A percentile compares a stretch with the other conserved stretches of the same genome.
phyloP scores from a whole-genome alignment of 129 eudicot genomes.

The Escallonia rubra region DNA sequence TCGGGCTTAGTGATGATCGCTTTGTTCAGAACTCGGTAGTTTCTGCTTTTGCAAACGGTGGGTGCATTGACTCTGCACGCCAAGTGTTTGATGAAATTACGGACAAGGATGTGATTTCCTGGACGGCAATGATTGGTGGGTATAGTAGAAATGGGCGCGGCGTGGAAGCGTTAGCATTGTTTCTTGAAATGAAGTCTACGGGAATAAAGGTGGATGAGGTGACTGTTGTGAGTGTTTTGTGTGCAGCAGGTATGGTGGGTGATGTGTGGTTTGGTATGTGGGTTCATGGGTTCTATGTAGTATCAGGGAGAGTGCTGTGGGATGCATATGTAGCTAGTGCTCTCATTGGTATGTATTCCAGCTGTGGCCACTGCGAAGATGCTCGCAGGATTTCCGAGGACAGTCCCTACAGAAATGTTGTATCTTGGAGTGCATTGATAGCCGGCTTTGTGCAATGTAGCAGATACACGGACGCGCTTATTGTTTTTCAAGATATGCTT shows the following conservation, averaged over 20 bases:
- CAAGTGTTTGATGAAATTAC: constrained; percentile 26
- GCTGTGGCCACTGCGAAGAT: constrained; percentile 19
- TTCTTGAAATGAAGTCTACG: constrained; percentile 18
- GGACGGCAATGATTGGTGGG: constrained; percentile 29
- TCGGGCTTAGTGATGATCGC: constrained; percentile 20
- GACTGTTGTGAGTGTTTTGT: constrained; percentile 23
- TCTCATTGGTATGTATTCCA: constrained; percentile 32
- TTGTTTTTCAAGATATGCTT: constrained; percentile 22
- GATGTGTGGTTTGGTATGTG: constrained; percentile 29
- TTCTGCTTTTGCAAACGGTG: constrained; percentile 15
- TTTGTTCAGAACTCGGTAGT: constrained; percentile 28
- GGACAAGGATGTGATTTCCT: constrained; percentile 13
- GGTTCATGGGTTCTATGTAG: constrained; percentile 30
- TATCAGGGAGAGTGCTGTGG: constrained; percentile 13
- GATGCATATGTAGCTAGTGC: constrained; percentile 28
- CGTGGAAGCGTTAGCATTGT: constrained; percentile 16
- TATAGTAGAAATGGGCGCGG: constrained; percentile 14
- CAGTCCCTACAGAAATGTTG: constrained; percentile 24
- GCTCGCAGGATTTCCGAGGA: constrained; percentile 20
- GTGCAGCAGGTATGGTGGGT: constrained; percentile 19
- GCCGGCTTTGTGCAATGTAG: constrained; percentile 21
- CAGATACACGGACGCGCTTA: constrained; percentile 24
- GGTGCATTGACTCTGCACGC: constrained; percentile 17
- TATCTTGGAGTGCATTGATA: constrained; percentile 31
- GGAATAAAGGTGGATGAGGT: constrained; percentile 17